Conservation (phyloP, 371 early-diverging fungal species). For the Pancytospora philotis region DNA sequence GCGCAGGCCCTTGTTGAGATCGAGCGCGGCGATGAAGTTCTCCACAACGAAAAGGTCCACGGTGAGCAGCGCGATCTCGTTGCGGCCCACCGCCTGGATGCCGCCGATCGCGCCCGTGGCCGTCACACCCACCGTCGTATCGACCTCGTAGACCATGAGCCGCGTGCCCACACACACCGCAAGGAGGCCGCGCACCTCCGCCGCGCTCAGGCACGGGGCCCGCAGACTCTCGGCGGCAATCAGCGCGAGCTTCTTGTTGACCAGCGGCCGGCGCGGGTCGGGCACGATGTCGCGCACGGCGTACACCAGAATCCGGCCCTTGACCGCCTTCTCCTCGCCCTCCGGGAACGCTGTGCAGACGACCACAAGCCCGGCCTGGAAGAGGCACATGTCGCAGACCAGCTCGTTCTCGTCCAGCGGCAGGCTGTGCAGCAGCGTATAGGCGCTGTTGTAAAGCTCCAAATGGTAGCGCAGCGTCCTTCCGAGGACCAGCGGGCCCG, state of each 20-base stretch:
- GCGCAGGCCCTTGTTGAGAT: slow-evolving; percentile 54
- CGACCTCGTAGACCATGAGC: slow-evolving; percentile 57
- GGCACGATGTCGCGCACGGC: slow-evolving; percentile 53
- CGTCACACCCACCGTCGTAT: slow-evolving; percentile 45
- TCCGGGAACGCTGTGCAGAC: slow-evolving; percentile 52
- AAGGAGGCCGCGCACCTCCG: slow-evolving; percentile 49
- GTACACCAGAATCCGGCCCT: slow-evolving; percentile 53
- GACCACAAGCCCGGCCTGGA: slow-evolving; percentile 35
- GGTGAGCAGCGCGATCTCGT: slow-evolving; percentile 54
- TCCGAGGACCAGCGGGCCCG: slow-evolving; percentile 10
- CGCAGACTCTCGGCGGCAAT: slow-evolving; percentile 53
- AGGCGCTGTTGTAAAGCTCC: neutral
- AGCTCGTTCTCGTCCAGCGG: slow-evolving; percentile 22
- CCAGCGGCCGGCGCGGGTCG: slow-evolving; percentile 30
- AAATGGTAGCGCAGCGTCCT: slow-evolving; percentile 16
- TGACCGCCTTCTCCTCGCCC: slow-evolving; percentile 53
- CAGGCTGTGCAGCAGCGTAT: neutral
- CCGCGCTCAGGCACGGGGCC: slow-evolving; percentile 45
- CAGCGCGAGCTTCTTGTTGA: slow-evolving; percentile 49
- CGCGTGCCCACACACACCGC: slow-evolving; percentile 52
- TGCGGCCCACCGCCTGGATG: slow-evolving; percentile 53
- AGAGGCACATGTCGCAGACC: slow-evolving; percentile 14
- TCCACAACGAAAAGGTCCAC: slow-evolving; percentile 45
- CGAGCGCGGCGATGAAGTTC: slow-evolving; percentile 55
- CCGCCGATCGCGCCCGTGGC: slow-evolving; percentile 21